phyloP scores from a whole-genome alignment of 2,329 filamentous ascomycete genomes.

The Knufia petricola region DNA sequence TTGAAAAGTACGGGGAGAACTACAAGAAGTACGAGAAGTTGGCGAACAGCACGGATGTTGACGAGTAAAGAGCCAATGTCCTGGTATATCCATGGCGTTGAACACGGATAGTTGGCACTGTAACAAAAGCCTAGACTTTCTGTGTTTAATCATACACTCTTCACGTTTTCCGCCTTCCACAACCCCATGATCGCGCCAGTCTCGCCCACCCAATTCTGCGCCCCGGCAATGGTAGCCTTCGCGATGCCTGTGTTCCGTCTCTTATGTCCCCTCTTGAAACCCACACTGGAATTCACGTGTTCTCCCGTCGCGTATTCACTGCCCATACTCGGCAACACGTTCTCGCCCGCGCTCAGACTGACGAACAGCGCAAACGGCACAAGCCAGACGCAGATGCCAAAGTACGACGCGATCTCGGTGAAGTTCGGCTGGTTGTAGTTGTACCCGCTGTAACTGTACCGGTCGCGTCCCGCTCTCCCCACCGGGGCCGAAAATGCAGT shows the following conservation, averaged over 20 bases:
- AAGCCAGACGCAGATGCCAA: constrained; percentile 92
- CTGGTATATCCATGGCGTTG: too few species aligned
- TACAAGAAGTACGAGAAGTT: constrained; percentile 18
- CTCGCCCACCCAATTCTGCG: constrained; percentile 52
- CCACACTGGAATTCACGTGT: constrained; percentile 11
- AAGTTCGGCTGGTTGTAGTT: constrained; percentile 59
- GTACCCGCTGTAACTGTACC: constrained; percentile 36
- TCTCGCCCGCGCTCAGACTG: constrained; percentile 85
- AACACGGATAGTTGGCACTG: too few species aligned
- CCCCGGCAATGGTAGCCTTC: constrained; percentile 51
- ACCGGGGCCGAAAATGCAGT: constrained; percentile 34
- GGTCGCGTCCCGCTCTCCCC: constrained; percentile 3
- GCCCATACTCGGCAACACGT: constrained; percentile 86
- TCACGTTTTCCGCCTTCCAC: constrained; percentile 50
- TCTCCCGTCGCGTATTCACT: constrained; percentile 59
- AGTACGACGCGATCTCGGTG: constrained; percentile 90
- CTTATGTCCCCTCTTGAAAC: constrained; percentile 29
- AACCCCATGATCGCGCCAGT: constrained; percentile 54
- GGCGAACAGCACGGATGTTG: constrained; percentile 21
- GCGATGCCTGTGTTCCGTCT: constrained; percentile 50
- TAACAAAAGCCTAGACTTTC: background rate
- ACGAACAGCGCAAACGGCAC: constrained; percentile 94
- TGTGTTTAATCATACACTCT: constrained; percentile 35
- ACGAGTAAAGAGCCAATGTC: constrained; percentile 11
- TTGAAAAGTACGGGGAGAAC: constrained; percentile 20